phyloP scores from a whole-genome alignment of 441 rosid species.

The Gossypium gossypioides region DNA sequence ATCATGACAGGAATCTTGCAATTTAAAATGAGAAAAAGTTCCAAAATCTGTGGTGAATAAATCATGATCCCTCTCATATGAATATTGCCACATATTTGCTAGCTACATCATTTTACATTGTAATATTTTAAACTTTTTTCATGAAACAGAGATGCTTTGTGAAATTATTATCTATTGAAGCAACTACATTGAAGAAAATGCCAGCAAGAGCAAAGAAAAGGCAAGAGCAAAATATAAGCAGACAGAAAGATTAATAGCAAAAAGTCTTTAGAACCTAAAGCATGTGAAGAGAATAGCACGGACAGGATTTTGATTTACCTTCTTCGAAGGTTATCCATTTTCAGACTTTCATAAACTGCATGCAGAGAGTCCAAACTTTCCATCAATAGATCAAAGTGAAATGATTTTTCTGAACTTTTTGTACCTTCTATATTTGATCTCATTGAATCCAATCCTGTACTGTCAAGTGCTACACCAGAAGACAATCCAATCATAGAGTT shows the following conservation, averaged over 20 bases:
- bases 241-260: background rate
- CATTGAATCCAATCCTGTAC: constrained; percentile 23
- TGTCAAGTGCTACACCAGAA: constrained; percentile 26
- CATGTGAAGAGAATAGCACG: background rate
- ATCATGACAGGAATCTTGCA: constrained; percentile 1
- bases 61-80: too few relatives aligned
- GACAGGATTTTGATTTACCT: constrained; percentile 36
- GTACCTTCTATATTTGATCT: constrained; percentile 28
- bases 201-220: background rate
- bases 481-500: constrained; percentile 32
- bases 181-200: background rate
- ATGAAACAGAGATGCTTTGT: background rate
- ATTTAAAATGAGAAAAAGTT: background rate
- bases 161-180: background rate
- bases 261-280: background rate
- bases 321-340: constrained; percentile 86
- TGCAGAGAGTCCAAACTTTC: constrained; percentile 72
- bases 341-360: constrained; percentile 89
- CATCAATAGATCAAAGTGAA: constrained; percentile 44
- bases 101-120: background rate
- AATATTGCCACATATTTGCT: background rate
- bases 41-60: background rate
- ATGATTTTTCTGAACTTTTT: constrained; percentile 33
- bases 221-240: background rate
- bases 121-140: background rate